Evolutionary conservation across 2,329 filamentous ascomycete species (phyloP).

Genomic region (Colletotrichum sp.): DNA sequence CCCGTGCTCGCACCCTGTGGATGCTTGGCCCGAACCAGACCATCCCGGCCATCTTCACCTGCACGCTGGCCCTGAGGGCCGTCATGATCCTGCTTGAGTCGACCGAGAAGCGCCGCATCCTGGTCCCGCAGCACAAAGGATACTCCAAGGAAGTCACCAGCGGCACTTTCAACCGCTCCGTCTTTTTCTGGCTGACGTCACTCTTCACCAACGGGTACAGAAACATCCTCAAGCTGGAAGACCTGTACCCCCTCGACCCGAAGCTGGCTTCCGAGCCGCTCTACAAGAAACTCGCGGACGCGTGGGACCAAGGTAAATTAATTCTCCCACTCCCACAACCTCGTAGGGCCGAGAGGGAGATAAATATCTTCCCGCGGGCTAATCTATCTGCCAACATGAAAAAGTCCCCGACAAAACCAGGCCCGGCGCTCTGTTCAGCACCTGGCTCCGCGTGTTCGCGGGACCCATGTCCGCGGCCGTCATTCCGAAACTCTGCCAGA

Average conservation of each 20-base stretch:
- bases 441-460: constrained; percentile 16
- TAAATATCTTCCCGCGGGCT: background rate
- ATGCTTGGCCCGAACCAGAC: constrained; percentile 6
- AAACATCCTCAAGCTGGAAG: constrained; percentile 44
- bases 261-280: constrained; percentile 21
- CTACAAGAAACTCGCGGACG: constrained; percentile 19
- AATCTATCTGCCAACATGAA: background rate
- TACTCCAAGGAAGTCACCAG: constrained; percentile 57
- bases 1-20: constrained; percentile 23
- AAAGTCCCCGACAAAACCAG: constrained; percentile 23
- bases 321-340: background rate
- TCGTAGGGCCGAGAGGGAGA: background rate
- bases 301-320: constrained; percentile 24
- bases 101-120: constrained; percentile 34
- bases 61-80: constrained; percentile 15
- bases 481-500: constrained; percentile 23
- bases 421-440: constrained; percentile 18
- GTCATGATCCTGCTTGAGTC: constrained; percentile 25
- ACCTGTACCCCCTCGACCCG: constrained; percentile 27
- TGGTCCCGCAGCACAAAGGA: constrained; percentile 41
- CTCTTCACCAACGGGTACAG: constrained; percentile 54
- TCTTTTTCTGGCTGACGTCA: constrained; percentile 61
- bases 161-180: constrained; percentile 49
- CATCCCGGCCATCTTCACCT: constrained; percentile 22
- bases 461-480: constrained; percentile 2